Conservation (phyloP, 2,329 filamentous ascomycete genomes). For the Aureobasidium melanogenum region DNA sequence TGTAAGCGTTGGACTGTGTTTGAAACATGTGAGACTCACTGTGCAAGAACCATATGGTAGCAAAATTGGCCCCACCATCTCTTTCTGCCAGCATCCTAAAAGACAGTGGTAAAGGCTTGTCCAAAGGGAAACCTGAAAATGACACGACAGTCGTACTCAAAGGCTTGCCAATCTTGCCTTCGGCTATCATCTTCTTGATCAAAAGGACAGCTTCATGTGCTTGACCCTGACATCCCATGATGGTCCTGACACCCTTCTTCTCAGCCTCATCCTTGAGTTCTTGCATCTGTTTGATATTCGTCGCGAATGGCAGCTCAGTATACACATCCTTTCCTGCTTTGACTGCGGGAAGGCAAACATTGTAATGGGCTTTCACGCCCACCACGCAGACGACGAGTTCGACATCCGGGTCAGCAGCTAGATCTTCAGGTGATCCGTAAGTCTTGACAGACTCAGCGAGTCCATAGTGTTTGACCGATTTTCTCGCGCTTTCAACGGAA, state of each 20-base stretch:
- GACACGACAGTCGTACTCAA: slow-evolving; percentile 28
- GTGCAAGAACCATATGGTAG: slow-evolving; percentile 27
- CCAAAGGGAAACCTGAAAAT: slow-evolving; percentile 12
- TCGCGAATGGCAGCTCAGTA: slow-evolving; percentile 42
- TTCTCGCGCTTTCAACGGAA: slow-evolving; percentile 32
- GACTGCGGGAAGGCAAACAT: slow-evolving; percentile 33
- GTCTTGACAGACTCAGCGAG: slow-evolving; percentile 33
- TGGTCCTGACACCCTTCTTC: slow-evolving; percentile 32
- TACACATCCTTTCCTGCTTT: slow-evolving; percentile 41
- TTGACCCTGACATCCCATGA: slow-evolving; percentile 41
- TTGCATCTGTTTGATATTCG: slow-evolving; percentile 32
- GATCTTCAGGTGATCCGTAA: slow-evolving; percentile 34
- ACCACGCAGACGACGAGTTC: slow-evolving; percentile 41
- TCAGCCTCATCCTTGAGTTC: slow-evolving; percentile 35
- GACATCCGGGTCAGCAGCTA: slow-evolving; percentile 38
- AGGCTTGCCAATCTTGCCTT: slow-evolving; percentile 37
- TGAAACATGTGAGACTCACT: not conserved
- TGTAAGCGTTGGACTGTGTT: too few species aligned
- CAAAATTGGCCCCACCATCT: slow-evolving; percentile 34
- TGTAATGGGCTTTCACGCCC: slow-evolving; percentile 35
- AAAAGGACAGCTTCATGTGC: slow-evolving; percentile 32
- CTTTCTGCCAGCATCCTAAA: slow-evolving; percentile 33
- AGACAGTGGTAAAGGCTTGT: not conserved
- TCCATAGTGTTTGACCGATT: slow-evolving; percentile 32
- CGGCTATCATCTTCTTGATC: slow-evolving; percentile 35